Percentiles rank a stretch among this genome's conserved stretches.
phyloP scores from a whole-genome alignment of 805 yeast species.

The Candida germanica region DNA sequence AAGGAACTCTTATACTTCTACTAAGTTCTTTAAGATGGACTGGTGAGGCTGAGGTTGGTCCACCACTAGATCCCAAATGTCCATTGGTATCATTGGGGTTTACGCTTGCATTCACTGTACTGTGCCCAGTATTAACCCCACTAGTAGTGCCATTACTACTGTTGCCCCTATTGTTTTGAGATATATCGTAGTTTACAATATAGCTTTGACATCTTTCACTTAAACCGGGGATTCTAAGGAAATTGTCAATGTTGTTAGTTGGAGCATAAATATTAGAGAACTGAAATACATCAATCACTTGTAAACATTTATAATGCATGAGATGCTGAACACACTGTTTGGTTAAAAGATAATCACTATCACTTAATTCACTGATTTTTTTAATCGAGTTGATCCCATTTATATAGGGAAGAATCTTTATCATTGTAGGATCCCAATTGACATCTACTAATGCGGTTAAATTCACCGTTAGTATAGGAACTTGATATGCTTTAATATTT shows the following conservation, averaged over 20 bases:
- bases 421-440: conserved; percentile 97
- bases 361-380: conserved; percentile 72
- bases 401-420: conserved; percentile 78
- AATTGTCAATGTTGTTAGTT: conserved; percentile 68
- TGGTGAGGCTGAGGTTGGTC: conserved; percentile 10
- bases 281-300: conserved; percentile 83
- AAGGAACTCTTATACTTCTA: conserved; percentile 43
- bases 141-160: conserved; percentile 3
- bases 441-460: conserved; percentile 73
- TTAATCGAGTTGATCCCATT: conserved; percentile 85
- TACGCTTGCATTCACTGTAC: not conserved
- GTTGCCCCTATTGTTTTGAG: conserved; percentile 1
- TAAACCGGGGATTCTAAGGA: conserved; percentile 59
- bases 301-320: conserved; percentile 83
- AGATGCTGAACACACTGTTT: conserved; percentile 87
- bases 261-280: conserved; percentile 87
- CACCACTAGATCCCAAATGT: not conserved
- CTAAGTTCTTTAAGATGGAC: conserved; percentile 9
- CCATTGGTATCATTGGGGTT: conserved; percentile 1
- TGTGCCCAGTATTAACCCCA: conserved; percentile 1
- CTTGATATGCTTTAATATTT: conserved; percentile 73
- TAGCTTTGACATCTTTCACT: conserved; percentile 85
- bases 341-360: conserved; percentile 75
- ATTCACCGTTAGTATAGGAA: conserved; percentile 86
- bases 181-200: conserved; percentile 40